phyloP scores from a whole-genome alignment of 768 basidiomycete species.

The Mrakia frigida region DNA sequence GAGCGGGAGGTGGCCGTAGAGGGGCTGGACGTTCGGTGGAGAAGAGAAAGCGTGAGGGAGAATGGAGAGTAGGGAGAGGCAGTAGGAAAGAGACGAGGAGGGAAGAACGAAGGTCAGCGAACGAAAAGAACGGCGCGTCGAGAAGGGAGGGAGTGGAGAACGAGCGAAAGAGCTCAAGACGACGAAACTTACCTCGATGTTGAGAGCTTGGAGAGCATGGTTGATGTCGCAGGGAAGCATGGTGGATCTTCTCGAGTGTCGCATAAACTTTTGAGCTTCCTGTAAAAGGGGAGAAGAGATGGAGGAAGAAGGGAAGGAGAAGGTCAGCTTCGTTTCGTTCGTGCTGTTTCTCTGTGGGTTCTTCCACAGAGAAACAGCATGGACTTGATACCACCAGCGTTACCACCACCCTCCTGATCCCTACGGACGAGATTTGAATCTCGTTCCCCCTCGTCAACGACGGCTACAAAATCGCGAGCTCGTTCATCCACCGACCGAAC shows the following conservation, averaged over 20 bases:
- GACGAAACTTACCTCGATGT: constrained; percentile 61
- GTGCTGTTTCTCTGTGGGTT: not conserved
- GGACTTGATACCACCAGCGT: no score
- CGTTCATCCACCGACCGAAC: no score
- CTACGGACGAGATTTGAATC: no score
- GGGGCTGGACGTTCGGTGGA: constrained; percentile 47
- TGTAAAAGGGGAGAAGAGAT: constrained; percentile 42
- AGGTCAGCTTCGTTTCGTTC: not conserved
- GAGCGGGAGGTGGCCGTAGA: constrained; percentile 79
- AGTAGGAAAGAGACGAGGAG: no score
- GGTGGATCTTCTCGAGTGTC: constrained; percentile 84
- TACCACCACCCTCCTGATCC: no score
- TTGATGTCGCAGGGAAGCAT: constrained; percentile 87
- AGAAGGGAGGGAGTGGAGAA: not conserved
- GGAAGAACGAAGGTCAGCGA: not conserved
- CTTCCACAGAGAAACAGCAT: no score
- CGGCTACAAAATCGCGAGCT: no score
- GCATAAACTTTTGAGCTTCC: constrained; percentile 97
- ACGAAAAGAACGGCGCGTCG: not conserved
- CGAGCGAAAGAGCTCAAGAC: not conserved
- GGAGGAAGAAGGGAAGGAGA: not conserved
- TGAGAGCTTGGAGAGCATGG: constrained; percentile 84
- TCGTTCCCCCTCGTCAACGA: no score
- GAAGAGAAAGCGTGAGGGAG: no score
- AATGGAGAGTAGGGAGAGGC: no score